Evolutionary conservation across 768 basidiomycete species (phyloP).

Genomic region (Termitomyces eurrhizus): DNA sequence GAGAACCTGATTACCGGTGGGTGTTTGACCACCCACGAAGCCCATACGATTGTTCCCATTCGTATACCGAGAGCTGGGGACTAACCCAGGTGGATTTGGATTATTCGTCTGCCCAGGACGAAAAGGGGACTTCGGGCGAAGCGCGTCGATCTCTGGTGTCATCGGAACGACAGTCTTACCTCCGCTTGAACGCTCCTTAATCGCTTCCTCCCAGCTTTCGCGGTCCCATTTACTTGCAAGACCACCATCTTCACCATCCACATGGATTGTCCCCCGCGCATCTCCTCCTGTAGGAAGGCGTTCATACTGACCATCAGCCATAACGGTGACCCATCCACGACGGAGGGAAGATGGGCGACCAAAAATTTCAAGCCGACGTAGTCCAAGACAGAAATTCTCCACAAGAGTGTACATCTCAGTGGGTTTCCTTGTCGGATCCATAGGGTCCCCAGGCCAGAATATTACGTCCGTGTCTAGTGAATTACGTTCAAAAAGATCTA

Average conservation of each 20-base stretch:
- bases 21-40: conserved; percentile 21
- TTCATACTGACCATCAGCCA: conserved; percentile 60
- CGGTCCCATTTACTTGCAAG: conserved; percentile 52
- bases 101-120: conserved; percentile 29
- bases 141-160: conserved; percentile 74
- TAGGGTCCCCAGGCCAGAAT: conserved; percentile 90
- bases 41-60: conserved; percentile 17
- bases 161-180: conserved; percentile 66
- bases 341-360: conserved; percentile 70
- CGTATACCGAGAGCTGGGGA: conserved; percentile 16
- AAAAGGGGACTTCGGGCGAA: conserved; percentile 84
- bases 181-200: conserved; percentile 50
- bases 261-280: conserved; percentile 28
- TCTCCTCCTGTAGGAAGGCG: conserved; percentile 34
- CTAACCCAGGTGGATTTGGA: conserved; percentile 13
- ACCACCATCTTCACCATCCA: conserved; percentile 39
- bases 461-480: conserved; percentile 90
- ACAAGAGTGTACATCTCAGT: conserved; percentile 95
- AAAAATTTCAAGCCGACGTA: conserved; percentile 88
- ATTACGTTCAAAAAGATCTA: conserved; percentile 10
- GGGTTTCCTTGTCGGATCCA: conserved; percentile 83
- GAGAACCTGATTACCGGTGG: conserved; percentile 19
- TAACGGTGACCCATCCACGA: conserved; percentile 90
- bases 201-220: conserved; percentile 61
- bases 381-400: conserved; percentile 96